Evolutionary conservation across 2,329 filamentous ascomycete species (phyloP).

Genomic region (Pseudogymnoascus sp.): DNA sequence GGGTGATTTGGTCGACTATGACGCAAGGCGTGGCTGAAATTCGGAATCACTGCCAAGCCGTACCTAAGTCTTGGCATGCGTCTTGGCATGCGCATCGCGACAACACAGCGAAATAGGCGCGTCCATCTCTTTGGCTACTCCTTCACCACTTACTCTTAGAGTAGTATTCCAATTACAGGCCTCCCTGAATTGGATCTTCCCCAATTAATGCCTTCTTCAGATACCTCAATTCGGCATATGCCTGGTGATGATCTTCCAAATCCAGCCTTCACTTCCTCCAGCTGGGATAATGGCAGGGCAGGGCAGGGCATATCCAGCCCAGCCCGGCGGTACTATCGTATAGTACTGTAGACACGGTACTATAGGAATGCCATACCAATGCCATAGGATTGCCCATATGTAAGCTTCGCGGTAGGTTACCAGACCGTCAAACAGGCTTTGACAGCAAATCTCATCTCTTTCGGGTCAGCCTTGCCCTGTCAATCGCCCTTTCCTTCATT

Average conservation of each 20-base stretch:
- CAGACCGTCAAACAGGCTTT: not conserved
- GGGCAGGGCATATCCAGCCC: not conserved
- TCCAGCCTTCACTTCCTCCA: not conserved
- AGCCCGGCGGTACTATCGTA: not conserved
- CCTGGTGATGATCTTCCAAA: not conserved
- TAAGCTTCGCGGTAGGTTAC: not conserved
- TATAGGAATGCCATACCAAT: not conserved
- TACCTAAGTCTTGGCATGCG: not conserved
- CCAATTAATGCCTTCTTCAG: not conserved
- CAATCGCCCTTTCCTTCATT: not conserved
- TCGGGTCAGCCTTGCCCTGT: not conserved
- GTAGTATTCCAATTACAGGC: not conserved
- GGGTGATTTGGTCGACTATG: not conserved
- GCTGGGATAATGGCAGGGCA: not conserved
- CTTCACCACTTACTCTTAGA: too few relatives aligned
- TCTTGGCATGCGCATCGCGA: not conserved
- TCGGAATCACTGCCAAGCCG: not conserved
- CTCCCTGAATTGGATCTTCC: not conserved
- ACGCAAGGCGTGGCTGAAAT: slow-evolving; percentile 1
- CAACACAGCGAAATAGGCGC: not conserved
- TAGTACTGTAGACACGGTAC: not conserved
- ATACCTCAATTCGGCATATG: not conserved
- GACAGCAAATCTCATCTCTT: not conserved
- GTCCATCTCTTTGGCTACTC: not conserved
- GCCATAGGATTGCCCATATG: too few relatives aligned